Evolutionary conservation across 2,329 filamentous ascomycete genomes (phyloP), one percentile per base, ranked within the genome.

Genomic region (Cladosporium sphaerospermum): DNA sequence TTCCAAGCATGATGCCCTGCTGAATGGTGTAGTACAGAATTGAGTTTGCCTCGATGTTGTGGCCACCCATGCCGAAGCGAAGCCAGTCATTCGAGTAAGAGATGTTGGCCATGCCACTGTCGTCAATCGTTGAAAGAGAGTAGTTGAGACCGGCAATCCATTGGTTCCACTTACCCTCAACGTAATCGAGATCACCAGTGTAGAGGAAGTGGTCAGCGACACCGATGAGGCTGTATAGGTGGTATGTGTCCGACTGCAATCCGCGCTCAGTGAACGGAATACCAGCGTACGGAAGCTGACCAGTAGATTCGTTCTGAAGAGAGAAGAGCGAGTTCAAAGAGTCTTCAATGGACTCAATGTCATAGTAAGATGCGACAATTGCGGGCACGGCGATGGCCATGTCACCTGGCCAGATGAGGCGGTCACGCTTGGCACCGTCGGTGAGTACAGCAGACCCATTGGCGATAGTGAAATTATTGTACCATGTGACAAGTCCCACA

Each of bases 1-100:
- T 60, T 2, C 78, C 78, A 2, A 84, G 73, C 7, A 65, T 64
- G 40, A 79, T 72, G 18, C 75, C 78, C 4, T 79, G 79, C 31
- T 71, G 69, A 39, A 83, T 69, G 0, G 79, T 78, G 55, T 75
- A 69, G 61, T 76, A 76, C 0, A 77, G 64, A 23, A 77, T 75
- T 16, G 73, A 61, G 47, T 77, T 77, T 4, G 73, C 57, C 56
- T 75, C 73, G 46, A 73, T 71, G 46, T 73, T 73, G 57, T 77
- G 74, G 2, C 71, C 75, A 8, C 74, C 73, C 69, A 76, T 76
- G n/a, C 74, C 73, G 52, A 71, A 72, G 3, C 75, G 68, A 2
- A 76, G 64, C 76, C 75, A 78, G 61, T 78, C 75, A n/a, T 62
- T 56, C 5, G 66, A 62, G 1, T 68, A 67, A 1, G 73, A 76